Conservation (phyloP, 2,329 filamentous ascomycete species). For the Biscogniauxia marginata region DNA sequence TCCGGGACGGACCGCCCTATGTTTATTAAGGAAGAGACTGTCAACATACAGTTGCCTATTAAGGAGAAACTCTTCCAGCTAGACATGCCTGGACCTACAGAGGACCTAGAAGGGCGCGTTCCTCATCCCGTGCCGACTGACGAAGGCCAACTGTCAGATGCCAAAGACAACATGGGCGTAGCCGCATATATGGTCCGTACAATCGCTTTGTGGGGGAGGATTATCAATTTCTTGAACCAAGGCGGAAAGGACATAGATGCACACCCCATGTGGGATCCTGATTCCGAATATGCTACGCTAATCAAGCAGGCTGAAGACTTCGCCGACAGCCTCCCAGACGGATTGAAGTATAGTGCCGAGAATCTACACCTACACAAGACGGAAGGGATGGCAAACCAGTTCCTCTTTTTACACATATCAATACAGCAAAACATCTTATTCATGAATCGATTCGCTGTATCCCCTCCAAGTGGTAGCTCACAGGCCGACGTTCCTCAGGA, state of each 20-base stretch:
- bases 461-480: constrained; percentile 62
- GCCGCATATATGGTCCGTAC: constrained; percentile 85
- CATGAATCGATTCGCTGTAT: constrained; percentile 82
- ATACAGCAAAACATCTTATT: constrained; percentile 89
- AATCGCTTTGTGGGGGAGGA: constrained; percentile 84
- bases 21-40: constrained; percentile 84
- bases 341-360: constrained; percentile 72
- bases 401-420: constrained; percentile 86
- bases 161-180: constrained; percentile 87
- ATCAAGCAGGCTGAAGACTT: constrained; percentile 71
- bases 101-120: constrained; percentile 72
- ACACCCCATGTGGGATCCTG: constrained; percentile 75
- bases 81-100: constrained; percentile 85
- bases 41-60: constrained; percentile 87
- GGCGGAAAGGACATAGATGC: constrained; percentile 79
- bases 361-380: constrained; percentile 84
- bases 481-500: constrained; percentile 70
- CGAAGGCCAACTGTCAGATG: constrained; percentile 62
- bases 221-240: constrained; percentile 87
- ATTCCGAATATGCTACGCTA: constrained; percentile 74
- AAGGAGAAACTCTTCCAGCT: constrained; percentile 88
- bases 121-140: constrained; percentile 61
- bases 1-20: constrained; percentile 90
- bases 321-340: constrained; percentile 64
- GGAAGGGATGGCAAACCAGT: constrained; percentile 85